These are phyloP conservation scores for Gautieria morchelliformis DNA, from an alignment of 768 basidiomycete species.

Conservation along the genomic window DNA sequence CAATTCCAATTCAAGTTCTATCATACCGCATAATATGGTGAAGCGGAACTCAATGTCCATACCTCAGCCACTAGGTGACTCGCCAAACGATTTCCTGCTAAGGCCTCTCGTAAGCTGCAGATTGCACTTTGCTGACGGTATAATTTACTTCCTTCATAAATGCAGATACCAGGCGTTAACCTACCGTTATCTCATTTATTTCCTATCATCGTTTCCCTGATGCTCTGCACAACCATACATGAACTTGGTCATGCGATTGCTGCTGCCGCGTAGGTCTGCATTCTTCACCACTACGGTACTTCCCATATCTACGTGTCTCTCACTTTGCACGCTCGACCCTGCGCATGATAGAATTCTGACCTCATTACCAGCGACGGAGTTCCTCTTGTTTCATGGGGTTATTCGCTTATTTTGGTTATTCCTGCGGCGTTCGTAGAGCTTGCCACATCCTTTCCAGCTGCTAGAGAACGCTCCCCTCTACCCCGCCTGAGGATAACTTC, in stretches of 20 bases:
- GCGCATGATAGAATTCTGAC: background rate
- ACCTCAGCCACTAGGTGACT: background rate
- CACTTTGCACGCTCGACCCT: background rate
- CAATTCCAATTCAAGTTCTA: background rate
- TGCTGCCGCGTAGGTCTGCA: slow-evolving; percentile 54
- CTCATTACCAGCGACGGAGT: slow-evolving; percentile 45
- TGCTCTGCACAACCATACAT: slow-evolving; percentile 61
- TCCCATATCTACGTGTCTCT: background rate
- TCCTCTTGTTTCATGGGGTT: slow-evolving; percentile 50
- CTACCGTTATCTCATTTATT: slow-evolving; percentile 67
- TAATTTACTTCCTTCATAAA: background rate
- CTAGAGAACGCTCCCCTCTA: slow-evolving; percentile 11
- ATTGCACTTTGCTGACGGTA: background rate
- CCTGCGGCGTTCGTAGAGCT: slow-evolving; percentile 73
- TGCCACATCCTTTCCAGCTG: slow-evolving; percentile 28
- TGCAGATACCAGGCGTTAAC: slow-evolving; percentile 74
- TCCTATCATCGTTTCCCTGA: slow-evolving; percentile 50
- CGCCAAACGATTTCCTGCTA: background rate
- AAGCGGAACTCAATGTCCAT: background rate
- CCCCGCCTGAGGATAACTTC: slow-evolving; percentile 54
- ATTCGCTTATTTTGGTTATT: slow-evolving; percentile 50
- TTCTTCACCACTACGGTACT: background rate
- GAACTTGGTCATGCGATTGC: slow-evolving; percentile 73
- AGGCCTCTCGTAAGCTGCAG: background rate
- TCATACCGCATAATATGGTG: background rate